A percentile compares a stretch with the other conserved stretches of the same genome.
These are phyloP conservation scores for Mycosphaerella sp. DNA, from an alignment of 2,329 filamentous ascomycete genomes.

Conservation along the genomic window DNA sequence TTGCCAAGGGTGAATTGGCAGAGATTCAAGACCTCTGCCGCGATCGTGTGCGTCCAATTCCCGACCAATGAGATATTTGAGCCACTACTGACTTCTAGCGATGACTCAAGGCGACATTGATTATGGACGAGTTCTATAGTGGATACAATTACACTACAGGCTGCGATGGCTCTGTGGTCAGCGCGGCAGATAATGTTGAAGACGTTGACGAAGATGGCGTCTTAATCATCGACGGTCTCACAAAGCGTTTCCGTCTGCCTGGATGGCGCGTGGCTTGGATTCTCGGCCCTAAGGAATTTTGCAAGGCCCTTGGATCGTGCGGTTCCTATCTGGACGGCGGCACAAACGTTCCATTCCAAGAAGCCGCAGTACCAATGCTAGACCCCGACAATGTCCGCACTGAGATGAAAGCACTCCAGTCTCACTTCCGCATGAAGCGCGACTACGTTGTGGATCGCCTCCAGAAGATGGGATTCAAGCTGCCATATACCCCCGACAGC, in stretches of 20 bases:
- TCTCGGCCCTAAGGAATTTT: slow-evolving; percentile 83
- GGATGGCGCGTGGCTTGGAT: slow-evolving; percentile 98
- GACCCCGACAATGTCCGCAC: slow-evolving; percentile 70
- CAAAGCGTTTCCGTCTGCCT: slow-evolving; percentile 92
- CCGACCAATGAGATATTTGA: too few species aligned
- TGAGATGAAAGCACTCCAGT: slow-evolving; percentile 86
- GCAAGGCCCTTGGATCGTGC: slow-evolving; percentile 85
- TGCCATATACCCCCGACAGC: slow-evolving; percentile 72
- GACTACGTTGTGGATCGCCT: slow-evolving; percentile 82
- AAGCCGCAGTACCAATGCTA: slow-evolving; percentile 89
- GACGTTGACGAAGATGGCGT: slow-evolving; percentile 81
- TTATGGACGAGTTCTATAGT: slow-evolving; percentile 91
- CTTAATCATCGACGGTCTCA: slow-evolving; percentile 89
- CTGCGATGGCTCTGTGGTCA: slow-evolving; percentile 86
- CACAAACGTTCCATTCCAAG: slow-evolving; percentile 91
- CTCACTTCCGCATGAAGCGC: slow-evolving; percentile 86
- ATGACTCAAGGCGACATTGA: slow-evolving; percentile 57
- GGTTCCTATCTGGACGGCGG: slow-evolving; percentile 93
- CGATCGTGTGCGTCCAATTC: slow-evolving; percentile 51
- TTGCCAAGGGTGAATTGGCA: slow-evolving; percentile 75
- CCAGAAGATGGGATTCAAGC: slow-evolving; percentile 76
- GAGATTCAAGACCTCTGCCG: slow-evolving; percentile 92
- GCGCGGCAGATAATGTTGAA: slow-evolving; percentile 79
- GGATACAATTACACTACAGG: slow-evolving; percentile 93
- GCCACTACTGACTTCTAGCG: too few species aligned